phyloP scores from a whole-genome alignment of 2,329 filamentous ascomycete genomes.

The Penicillium sp. region DNA sequence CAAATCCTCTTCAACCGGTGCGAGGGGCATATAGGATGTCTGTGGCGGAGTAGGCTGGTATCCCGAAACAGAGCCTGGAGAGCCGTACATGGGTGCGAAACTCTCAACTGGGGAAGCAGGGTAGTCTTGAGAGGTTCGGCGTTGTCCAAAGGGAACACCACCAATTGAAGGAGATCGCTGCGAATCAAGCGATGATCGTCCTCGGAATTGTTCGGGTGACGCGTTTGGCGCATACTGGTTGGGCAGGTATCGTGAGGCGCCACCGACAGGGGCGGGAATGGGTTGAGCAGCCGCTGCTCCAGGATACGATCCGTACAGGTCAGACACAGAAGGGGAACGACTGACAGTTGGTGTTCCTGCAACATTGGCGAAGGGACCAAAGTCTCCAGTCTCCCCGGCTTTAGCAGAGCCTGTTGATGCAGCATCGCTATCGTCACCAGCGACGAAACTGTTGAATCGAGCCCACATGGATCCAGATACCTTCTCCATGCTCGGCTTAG shows the following conservation, averaged over 20 bases:
- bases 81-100: constrained; percentile 37
- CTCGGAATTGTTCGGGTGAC: constrained; percentile 55
- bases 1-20: constrained; percentile 43
- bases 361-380: constrained; percentile 81
- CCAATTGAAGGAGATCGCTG: constrained; percentile 45
- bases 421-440: constrained; percentile 79
- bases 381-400: constrained; percentile 57
- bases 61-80: constrained; percentile 30
- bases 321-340: constrained; percentile 71
- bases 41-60: constrained; percentile 44
- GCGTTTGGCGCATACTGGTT: constrained; percentile 51
- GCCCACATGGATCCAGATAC: constrained; percentile 88
- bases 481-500: constrained; percentile 93
- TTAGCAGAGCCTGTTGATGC: constrained; percentile 59
- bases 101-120: constrained; percentile 35
- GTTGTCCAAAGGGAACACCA: constrained; percentile 36
- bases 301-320: constrained; percentile 68
- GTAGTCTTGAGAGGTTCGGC: constrained; percentile 42
- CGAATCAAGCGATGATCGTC: constrained; percentile 53
- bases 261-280: constrained; percentile 34
- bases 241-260: constrained; percentile 48
- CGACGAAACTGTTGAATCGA: constrained; percentile 94
- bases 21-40: constrained; percentile 41
- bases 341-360: constrained; percentile 74
- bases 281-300: constrained; percentile 35